Conservation (phyloP, 2,329 filamentous ascomycete genomes). For the Pleurostoma richardsiae region DNA sequence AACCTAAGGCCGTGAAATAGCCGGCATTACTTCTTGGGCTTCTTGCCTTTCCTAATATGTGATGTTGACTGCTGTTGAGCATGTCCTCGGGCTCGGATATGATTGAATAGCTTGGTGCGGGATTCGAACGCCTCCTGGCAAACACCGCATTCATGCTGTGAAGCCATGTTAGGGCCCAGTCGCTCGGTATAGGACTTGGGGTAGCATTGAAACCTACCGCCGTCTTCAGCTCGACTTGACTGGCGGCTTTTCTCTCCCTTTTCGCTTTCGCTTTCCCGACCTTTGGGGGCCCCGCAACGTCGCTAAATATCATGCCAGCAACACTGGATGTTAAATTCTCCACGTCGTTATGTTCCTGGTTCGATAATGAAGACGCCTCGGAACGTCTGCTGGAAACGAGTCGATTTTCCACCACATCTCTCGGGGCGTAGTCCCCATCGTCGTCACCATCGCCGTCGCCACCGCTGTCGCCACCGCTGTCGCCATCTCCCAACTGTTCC, state of each 20-base stretch:
- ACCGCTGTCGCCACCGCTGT: no score
- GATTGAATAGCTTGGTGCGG: slow-evolving; percentile 67
- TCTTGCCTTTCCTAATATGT: slow-evolving; percentile 23
- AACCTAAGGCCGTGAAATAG: no score
- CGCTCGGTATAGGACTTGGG: neutral
- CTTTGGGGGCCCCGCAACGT: slow-evolving; percentile 27
- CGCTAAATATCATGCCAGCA: slow-evolving; percentile 20
- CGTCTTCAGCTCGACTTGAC: slow-evolving; percentile 24
- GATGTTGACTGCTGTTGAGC: slow-evolving; percentile 43
- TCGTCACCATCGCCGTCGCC: no score
- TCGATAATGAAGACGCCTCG: no score
- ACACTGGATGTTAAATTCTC: slow-evolving; percentile 3
- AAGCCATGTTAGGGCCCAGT: neutral
- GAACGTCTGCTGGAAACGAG: slow-evolving; percentile 16
- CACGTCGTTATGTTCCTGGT: no score
- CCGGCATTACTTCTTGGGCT: slow-evolving; percentile 26
- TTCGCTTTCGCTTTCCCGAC: slow-evolving; percentile 47
- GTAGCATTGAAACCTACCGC: neutral
- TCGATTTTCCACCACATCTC: slow-evolving; percentile 35
- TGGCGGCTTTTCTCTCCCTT: slow-evolving; percentile 41
- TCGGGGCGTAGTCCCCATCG: slow-evolving; percentile 41
- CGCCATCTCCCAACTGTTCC: no score
- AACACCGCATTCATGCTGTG: slow-evolving; percentile 35
- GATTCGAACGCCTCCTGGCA: slow-evolving; percentile 49
- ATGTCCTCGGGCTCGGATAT: slow-evolving; percentile 63